Conservation (phyloP, 2,329 filamentous ascomycete genomes). For the Aspergillus cejpii region DNA sequence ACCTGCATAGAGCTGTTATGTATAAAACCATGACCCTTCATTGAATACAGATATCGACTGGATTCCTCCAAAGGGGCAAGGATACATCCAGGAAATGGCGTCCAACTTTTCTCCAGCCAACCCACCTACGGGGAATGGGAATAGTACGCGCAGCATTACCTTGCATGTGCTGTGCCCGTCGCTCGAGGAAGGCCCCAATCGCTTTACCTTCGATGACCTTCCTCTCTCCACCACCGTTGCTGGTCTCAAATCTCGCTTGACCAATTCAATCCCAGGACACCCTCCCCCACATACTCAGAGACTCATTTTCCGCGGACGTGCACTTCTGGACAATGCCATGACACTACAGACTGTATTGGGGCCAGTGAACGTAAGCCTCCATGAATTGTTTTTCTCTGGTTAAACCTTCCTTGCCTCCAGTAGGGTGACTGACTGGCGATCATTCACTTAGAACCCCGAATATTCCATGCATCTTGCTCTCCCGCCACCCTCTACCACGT, state of each 20-base stretch:
- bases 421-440: slow-evolving; percentile 4
- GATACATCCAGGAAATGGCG: slow-evolving; percentile 5
- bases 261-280: slow-evolving; percentile 43
- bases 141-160: slow-evolving; percentile 17
- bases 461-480: slow-evolving; percentile 39
- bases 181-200: slow-evolving; percentile 30
- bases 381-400: not conserved
- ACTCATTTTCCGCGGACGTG: slow-evolving; percentile 53
- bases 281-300: slow-evolving; percentile 46
- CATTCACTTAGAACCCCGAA: slow-evolving; percentile 17
- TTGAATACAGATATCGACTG: too few species aligned
- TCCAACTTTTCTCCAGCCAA: slow-evolving; percentile 5
- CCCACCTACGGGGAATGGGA: not conserved
- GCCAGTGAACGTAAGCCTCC: slow-evolving; percentile 42
- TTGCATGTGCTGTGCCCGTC: slow-evolving; percentile 41
- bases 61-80: not conserved
- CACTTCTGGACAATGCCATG: slow-evolving; percentile 45
- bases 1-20: too few species aligned
- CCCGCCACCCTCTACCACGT: slow-evolving; percentile 30
- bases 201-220: slow-evolving; percentile 35
- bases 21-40: too few species aligned
- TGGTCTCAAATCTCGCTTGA: slow-evolving; percentile 49
- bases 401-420: not conserved
- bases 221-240: slow-evolving; percentile 43
- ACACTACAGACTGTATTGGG: slow-evolving; percentile 48